A percentile compares a stretch with the other conserved stretches of the same genome.
Evolutionary conservation across 2,329 filamentous ascomycete species (phyloP).

Genomic region (Cordyceps javanica): DNA sequence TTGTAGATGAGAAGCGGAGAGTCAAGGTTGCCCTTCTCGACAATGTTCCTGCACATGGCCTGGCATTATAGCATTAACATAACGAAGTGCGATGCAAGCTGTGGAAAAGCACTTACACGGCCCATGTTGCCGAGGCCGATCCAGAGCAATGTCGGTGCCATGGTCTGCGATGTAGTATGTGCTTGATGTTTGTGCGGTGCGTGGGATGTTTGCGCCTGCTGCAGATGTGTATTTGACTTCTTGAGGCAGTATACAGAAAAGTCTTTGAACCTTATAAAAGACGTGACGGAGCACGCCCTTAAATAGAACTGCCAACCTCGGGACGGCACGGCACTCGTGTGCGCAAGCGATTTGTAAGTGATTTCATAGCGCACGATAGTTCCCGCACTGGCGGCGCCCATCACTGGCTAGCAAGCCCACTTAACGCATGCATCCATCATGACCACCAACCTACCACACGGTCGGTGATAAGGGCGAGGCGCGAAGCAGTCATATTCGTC

Average conservation of each 20-base stretch:
- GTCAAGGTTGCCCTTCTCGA: slow-evolving; percentile 66
- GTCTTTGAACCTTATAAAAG: not conserved
- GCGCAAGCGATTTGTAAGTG: slow-evolving; percentile 8
- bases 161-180: slow-evolving; percentile 20
- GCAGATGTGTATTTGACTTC: not conserved
- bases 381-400: not conserved
- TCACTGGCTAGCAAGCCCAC: not conserved
- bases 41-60: slow-evolving; percentile 82
- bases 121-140: slow-evolving; percentile 88
- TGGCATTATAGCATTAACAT: slow-evolving; percentile 25
- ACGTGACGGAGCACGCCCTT: not conserved
- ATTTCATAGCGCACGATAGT: slow-evolving; percentile 3
- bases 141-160: slow-evolving; percentile 63
- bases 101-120: slow-evolving; percentile 46
- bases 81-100: slow-evolving; percentile 3
- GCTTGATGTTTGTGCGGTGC: not conserved
- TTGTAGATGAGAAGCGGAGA: slow-evolving; percentile 75
- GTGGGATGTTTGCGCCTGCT: not conserved
- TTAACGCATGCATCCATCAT: not conserved
- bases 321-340: not conserved
- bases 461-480: not conserved
- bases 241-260: not conserved
- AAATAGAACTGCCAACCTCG: not conserved
- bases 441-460: not conserved
- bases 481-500: not conserved